Conservation (phyloP, 2,329 filamentous ascomycete genomes). For the Talaromyces islandicus region DNA sequence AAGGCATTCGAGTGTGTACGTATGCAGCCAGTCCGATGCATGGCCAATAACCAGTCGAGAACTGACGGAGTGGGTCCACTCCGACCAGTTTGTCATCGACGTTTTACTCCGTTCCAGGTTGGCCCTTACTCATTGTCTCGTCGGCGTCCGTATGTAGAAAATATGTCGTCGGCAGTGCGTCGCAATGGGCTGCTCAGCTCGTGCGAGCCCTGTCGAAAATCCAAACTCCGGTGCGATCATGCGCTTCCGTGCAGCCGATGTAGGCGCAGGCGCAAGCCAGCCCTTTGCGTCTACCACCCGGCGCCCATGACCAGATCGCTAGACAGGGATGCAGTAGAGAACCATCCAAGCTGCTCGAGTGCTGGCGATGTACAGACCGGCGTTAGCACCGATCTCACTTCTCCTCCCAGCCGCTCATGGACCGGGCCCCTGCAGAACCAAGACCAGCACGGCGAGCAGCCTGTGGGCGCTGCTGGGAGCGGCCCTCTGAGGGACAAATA, state of each 20-base stretch:
- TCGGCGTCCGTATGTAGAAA: background rate
- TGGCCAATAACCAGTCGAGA: background rate
- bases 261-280: slow-evolving; percentile 5
- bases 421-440: background rate
- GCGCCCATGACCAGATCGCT: slow-evolving; percentile 7
- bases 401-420: background rate
- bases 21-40: background rate
- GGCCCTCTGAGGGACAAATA: slow-evolving; percentile 2
- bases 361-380: background rate
- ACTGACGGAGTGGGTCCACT: slow-evolving; percentile 4
- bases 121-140: background rate
- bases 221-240: slow-evolving; percentile 33
- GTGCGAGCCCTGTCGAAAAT: slow-evolving; percentile 33
- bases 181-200: slow-evolving; percentile 32
- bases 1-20: background rate
- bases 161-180: slow-evolving; percentile 16
- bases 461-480: background rate
- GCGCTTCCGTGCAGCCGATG: slow-evolving; percentile 21
- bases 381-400: background rate
- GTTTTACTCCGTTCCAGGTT: background rate
- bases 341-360: background rate
- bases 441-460: background rate
- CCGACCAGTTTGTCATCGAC: background rate
- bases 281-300: slow-evolving; percentile 8
- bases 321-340: background rate